Evolutionary conservation across 768 basidiomycete species (phyloP).

Genomic region (Leccinum truebloodii): DNA sequence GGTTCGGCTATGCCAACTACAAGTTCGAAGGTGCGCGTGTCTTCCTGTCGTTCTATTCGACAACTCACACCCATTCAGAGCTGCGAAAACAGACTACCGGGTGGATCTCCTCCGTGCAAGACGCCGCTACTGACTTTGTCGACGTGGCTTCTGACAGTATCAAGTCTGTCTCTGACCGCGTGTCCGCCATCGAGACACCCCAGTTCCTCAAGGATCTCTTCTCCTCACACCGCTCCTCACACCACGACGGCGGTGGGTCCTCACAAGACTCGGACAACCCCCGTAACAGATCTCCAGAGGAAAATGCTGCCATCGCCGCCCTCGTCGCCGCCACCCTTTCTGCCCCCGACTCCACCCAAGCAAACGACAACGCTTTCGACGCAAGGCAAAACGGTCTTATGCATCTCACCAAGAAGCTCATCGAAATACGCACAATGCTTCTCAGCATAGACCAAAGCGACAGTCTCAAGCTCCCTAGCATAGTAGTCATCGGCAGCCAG

Average conservation of each 20-base stretch:
- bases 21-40: conserved; percentile 82
- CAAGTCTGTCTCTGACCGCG: conserved; percentile 55
- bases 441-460: conserved; percentile 96
- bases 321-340: conserved; percentile 78
- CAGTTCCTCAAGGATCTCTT: conserved; percentile 73
- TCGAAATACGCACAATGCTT: conserved; percentile 94
- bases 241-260: conserved; percentile 34
- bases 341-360: conserved; percentile 56
- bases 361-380: conserved; percentile 39
- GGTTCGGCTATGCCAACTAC: conserved; percentile 93
- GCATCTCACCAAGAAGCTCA: conserved; percentile 92
- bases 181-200: conserved; percentile 58
- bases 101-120: conserved; percentile 67
- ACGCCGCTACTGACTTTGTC: conserved; percentile 59
- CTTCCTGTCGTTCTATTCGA: neutral
- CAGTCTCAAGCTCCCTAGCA: conserved; percentile 90
- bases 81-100: conserved; percentile 65
- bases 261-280: conserved; percentile 39
- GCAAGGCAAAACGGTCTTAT: conserved; percentile 79
- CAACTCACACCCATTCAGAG: conserved; percentile 46
- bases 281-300: conserved; percentile 47
- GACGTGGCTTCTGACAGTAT: conserved; percentile 72
- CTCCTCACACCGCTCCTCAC: conserved; percentile 31
- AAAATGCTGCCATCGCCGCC: conserved; percentile 67
- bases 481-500: conserved; percentile 98